phyloP scores from a whole-genome alignment of 1,284 basidiomycete species.

The Rhodofomes roseus region DNA sequence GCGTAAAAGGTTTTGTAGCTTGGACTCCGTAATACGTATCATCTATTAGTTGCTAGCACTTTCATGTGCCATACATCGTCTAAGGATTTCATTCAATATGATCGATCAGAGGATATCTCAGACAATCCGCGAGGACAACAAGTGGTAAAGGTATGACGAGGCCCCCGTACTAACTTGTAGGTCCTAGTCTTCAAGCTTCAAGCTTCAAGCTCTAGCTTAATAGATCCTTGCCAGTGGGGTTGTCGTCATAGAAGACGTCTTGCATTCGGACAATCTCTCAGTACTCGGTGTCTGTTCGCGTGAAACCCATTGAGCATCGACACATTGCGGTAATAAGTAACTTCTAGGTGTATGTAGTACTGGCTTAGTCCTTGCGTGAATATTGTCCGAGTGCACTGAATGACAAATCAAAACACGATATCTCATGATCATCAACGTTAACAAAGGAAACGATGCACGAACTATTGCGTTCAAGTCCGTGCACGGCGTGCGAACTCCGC shows the following conservation, averaged over 20 bases:
- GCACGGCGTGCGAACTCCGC: background rate
- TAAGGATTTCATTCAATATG: background rate
- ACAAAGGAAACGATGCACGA: background rate
- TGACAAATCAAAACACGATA: background rate
- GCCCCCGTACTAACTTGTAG: too few species aligned
- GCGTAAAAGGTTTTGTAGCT: background rate
- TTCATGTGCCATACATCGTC: background rate
- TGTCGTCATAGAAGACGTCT: too few species aligned
- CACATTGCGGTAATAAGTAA: background rate
- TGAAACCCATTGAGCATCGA: background rate
- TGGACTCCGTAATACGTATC: background rate
- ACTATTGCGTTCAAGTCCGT: background rate
- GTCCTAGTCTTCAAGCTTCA: too few species aligned
- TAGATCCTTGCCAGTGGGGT: too few species aligned
- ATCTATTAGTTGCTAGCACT: background rate
- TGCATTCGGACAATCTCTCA: too few species aligned
- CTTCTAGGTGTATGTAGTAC: background rate
- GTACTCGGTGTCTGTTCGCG: too few species aligned
- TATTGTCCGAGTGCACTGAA: background rate
- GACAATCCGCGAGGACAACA: background rate
- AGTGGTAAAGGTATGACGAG: too few species aligned
- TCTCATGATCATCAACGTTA: background rate
- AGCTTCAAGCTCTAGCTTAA: too few species aligned
- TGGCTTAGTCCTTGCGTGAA: background rate
- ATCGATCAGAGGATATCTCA: background rate